Evolutionary conservation across 345 rosid genomes (phyloP).

Genomic region (Salix purpurea): DNA sequence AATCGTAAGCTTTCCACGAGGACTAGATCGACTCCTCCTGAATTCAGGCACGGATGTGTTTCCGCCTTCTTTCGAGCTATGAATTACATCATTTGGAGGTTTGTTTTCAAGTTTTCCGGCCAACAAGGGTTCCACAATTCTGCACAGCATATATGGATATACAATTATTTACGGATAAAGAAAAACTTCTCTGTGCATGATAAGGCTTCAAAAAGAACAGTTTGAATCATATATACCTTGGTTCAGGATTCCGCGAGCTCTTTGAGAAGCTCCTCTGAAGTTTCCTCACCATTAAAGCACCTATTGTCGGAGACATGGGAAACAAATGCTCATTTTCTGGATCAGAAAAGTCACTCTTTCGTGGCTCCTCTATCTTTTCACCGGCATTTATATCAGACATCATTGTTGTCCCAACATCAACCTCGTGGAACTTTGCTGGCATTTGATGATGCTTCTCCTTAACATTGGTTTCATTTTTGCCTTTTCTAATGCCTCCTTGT

Average conservation of each 20-base stretch:
- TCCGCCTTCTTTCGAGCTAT: conserved; percentile 43
- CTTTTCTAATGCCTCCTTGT: conserved; percentile 72
- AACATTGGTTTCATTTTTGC: conserved; percentile 53
- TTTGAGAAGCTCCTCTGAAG: conserved; percentile 44
- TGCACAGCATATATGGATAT: conserved; percentile 19
- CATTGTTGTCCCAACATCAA: conserved; percentile 44
- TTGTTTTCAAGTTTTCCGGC: conserved; percentile 46
- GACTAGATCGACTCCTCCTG: conserved; percentile 69
- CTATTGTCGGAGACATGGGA: conserved; percentile 35
- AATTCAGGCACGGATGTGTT: conserved; percentile 46
- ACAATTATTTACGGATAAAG: background rate
- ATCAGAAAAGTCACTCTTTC: conserved; percentile 64
- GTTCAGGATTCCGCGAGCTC: conserved; percentile 51
- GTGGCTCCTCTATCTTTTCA: conserved; percentile 54
- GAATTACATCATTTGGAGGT: conserved; percentile 28
- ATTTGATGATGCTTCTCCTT: conserved; percentile 63
- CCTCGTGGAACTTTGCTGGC: conserved; percentile 49
- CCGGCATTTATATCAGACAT: conserved; percentile 39
- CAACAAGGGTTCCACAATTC: conserved; percentile 39
- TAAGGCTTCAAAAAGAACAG: background rate
- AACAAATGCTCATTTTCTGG: conserved; percentile 55
- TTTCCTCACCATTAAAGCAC: conserved; percentile 43
- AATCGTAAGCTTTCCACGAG: conserved; percentile 55
- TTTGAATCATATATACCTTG: conserved; percentile 39
- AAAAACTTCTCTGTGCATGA: background rate